phyloP scores from a whole-genome alignment of 441 rosid species.

The Adansonia grandidieri region DNA sequence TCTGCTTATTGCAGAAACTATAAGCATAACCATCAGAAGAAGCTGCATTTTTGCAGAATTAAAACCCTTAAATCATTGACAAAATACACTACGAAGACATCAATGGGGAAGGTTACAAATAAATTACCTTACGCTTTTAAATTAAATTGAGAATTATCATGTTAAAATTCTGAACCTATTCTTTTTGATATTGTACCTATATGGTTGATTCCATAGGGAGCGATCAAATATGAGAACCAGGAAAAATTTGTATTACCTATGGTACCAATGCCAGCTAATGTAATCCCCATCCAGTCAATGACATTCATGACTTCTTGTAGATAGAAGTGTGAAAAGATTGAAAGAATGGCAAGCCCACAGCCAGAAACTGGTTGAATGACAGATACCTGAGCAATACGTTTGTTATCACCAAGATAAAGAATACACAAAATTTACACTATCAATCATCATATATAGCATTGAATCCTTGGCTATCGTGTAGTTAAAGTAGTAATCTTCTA shows the following conservation, averaged over 20 bases:
- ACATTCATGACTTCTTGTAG: slow-evolving; percentile 91
- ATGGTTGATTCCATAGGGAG: slow-evolving; percentile 14
- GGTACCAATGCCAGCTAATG: slow-evolving; percentile 92
- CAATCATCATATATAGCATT: slow-evolving; percentile 15
- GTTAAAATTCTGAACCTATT: background rate
- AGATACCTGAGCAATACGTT: slow-evolving; percentile 63
- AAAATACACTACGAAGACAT: background rate
- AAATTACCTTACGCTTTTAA: background rate
- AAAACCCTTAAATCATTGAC: background rate
- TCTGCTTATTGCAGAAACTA: slow-evolving; percentile 15
- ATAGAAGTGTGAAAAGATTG: slow-evolving; percentile 91
- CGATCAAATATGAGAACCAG: slow-evolving; percentile 21
- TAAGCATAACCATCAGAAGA: slow-evolving; percentile 11
- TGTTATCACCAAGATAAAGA: slow-evolving; percentile 18
- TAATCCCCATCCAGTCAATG: slow-evolving; percentile 95
- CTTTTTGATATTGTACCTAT: background rate
- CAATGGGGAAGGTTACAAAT: slow-evolving; percentile 3
- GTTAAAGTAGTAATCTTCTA: slow-evolving; percentile 8
- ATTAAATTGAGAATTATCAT: slow-evolving; percentile 8
- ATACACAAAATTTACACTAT: slow-evolving; percentile 12
- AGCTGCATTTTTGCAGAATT: slow-evolving; percentile 15
- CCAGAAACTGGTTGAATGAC: slow-evolving; percentile 98
- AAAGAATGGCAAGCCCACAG: slow-evolving; percentile 93
- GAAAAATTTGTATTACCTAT: slow-evolving; percentile 63
- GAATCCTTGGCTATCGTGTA: slow-evolving; percentile 4